Base-by-base conservation (phyloP, 2,329 filamentous ascomycete species). In the Sporothrix dimorphospora region DNA sequence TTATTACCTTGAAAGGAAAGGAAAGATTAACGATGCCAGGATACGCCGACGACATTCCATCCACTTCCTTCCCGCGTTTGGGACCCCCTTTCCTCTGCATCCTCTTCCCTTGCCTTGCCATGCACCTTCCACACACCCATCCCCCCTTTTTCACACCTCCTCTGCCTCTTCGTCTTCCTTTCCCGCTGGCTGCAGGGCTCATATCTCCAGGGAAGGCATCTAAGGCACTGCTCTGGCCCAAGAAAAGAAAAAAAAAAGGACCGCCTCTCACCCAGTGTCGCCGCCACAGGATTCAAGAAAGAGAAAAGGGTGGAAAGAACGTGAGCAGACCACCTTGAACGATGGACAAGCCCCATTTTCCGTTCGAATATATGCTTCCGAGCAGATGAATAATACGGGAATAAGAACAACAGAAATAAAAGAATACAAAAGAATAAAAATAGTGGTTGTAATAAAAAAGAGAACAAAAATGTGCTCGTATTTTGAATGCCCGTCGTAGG, bases 11-110 rank as follows among this genome's bases (percentile, higher is more conserved):
- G 11, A 45, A 19, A 42, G 40, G 3, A 9, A 3, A 11, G 30
- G 2, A 24, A 27, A 16, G n/a, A 49, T 19, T 14, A 66, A 49
- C 27, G 63, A 49, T 34, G 24, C 63, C 24, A 42, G 59, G 34
- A 40, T 27, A 9, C 38, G 8, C 27, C 59, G n/a, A 63, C 38
- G 11, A 19, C 59, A 63, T 27, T 63, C 59, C 57, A n/a, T 63
- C 59, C 57, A 61, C 19, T 12, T 42, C 59, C 59, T 45, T 66
- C 61, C 34, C 61, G 40, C 40, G 38, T 4, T 30, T 30, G 61
- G 9, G 14, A n/a, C 45, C 65, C 55, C 65, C 65, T 38, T 67
- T 67, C 21, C 38, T 65, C 24, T 65, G 38, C 59, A 42, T 42
- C 40, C 21, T 19, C 34, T 45, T 24, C 38, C 59, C 30, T 45